phyloP scores from a whole-genome alignment of 768 basidiomycete species.

The Pleurotus sapidus region DNA sequence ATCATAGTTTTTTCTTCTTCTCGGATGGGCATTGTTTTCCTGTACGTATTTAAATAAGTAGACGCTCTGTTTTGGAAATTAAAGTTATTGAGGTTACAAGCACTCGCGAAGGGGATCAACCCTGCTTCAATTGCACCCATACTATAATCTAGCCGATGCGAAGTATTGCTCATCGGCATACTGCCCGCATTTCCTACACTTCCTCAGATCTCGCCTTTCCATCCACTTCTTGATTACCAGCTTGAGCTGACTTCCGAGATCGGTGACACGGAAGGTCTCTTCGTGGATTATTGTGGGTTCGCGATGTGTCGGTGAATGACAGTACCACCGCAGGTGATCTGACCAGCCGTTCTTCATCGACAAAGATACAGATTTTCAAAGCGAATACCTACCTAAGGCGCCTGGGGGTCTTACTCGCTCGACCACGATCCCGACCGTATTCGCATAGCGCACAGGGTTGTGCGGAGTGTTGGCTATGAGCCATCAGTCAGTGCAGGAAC shows the following conservation, averaged over 20 bases:
- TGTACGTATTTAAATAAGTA: constrained; percentile 11
- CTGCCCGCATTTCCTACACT: constrained; percentile 68
- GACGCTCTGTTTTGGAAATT: constrained; percentile 14
- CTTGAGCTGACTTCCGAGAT: constrained; percentile 92
- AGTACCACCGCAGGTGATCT: constrained; percentile 96
- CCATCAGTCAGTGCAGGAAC: background rate
- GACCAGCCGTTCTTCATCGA: background rate
- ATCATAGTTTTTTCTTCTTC: background rate
- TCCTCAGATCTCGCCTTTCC: constrained; percentile 56
- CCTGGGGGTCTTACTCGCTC: constrained; percentile 80
- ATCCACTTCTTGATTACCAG: constrained; percentile 89
- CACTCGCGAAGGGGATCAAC: too few species aligned
- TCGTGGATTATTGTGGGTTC: constrained; percentile 77
- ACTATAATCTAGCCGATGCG: constrained; percentile 13
- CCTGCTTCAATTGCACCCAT: too few species aligned
- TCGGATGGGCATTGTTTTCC: constrained; percentile 13
- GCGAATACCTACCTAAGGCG: constrained; percentile 58
- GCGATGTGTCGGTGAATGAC: constrained; percentile 52
- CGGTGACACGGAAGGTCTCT: constrained; percentile 83
- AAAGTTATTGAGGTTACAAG: too few species aligned
- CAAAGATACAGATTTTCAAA: constrained; percentile 2
- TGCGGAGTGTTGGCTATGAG: constrained; percentile 88
- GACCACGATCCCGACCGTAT: constrained; percentile 90
- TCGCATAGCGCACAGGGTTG: constrained; percentile 86
- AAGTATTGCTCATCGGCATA: constrained; percentile 31